phyloP scores from a whole-genome alignment of 78 protist species.

The Dictyostelium brefeldianum region DNA sequence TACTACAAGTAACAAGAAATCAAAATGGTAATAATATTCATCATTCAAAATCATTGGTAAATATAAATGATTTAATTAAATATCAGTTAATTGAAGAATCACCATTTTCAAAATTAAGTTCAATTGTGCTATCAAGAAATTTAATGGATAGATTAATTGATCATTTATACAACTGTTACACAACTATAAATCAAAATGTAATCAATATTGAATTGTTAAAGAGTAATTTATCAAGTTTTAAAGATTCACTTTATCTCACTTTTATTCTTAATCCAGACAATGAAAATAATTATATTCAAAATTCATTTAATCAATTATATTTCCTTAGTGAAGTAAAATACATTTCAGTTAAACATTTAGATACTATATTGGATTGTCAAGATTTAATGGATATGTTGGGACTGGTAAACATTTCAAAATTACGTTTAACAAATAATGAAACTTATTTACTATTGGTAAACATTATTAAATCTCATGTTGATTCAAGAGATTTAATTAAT shows the following conservation, averaged over 20 bases:
- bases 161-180: background rate
- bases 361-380: background rate
- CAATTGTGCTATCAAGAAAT: background rate
- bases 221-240: background rate
- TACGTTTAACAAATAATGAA: background rate
- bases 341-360: background rate
- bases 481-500: background rate
- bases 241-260: conserved; percentile 25
- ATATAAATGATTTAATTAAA: conserved; percentile 27
- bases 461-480: background rate
- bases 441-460: background rate
- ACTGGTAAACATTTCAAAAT: background rate
- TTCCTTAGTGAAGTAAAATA: conserved; percentile 12
- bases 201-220: background rate
- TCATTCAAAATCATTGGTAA: background rate
- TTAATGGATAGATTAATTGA: conserved; percentile 36
- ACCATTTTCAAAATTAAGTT: conserved; percentile 11
- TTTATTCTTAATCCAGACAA: conserved; percentile 27
- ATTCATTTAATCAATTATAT: conserved; percentile 18
- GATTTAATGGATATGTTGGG: conserved; percentile 3
- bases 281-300: conserved; percentile 28
- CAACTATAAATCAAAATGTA: background rate
- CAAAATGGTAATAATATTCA: background rate
- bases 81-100: conserved; percentile 1
- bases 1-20: conserved; percentile 8